A percentile compares a stretch with the other conserved stretches of the same genome.
phyloP scores from a whole-genome alignment of 169 alveolate species.

The Babesia ovata region DNA sequence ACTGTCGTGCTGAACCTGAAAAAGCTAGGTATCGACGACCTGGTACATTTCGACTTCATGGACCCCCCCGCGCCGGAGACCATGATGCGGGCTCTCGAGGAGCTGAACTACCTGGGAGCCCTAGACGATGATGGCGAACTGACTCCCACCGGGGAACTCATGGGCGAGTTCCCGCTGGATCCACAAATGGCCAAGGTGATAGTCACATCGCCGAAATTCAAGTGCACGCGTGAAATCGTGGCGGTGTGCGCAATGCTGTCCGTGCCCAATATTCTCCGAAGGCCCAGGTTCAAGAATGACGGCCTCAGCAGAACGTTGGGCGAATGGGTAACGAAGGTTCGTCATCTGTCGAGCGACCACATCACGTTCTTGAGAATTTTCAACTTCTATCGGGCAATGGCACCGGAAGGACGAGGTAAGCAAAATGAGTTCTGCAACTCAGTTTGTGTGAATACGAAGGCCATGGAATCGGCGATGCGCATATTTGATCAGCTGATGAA shows the following conservation, averaged over 20 bases:
- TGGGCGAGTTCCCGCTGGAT: slow-evolving; percentile 98
- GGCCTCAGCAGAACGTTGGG: slow-evolving; percentile 87
- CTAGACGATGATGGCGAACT: slow-evolving; percentile 98
- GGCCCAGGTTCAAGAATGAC: slow-evolving; percentile 88
- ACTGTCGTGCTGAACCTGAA: slow-evolving; percentile 93
- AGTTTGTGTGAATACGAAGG: slow-evolving; percentile 86
- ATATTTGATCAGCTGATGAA: slow-evolving; percentile 87
- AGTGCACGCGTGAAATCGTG: slow-evolving; percentile 88
- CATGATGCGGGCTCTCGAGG: slow-evolving; percentile 95
- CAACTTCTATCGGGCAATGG: slow-evolving; percentile 50
- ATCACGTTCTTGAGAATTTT: slow-evolving; percentile 90
- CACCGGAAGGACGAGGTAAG: slow-evolving; percentile 69
- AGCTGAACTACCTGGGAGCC: slow-evolving; percentile 94
- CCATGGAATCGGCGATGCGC: slow-evolving; percentile 89
- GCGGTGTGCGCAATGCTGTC: slow-evolving; percentile 91
- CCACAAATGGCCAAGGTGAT: slow-evolving; percentile 96
- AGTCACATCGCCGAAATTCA: slow-evolving; percentile 82
- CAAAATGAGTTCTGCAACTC: slow-evolving; percentile 88
- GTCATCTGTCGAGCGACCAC: slow-evolving; percentile 98
- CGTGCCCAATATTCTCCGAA: slow-evolving; percentile 89
- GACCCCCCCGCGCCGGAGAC: slow-evolving; percentile 99
- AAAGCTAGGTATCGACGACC: slow-evolving; percentile 95
- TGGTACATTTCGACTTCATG: slow-evolving; percentile 98
- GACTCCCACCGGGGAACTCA: slow-evolving; percentile 92
- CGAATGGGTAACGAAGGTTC: slow-evolving; percentile 88